Evolutionary conservation across 164 flowering plant species (phyloP), one percentile per base, ranked within the genome.

Genomic region (Nelumbo lutea): DNA sequence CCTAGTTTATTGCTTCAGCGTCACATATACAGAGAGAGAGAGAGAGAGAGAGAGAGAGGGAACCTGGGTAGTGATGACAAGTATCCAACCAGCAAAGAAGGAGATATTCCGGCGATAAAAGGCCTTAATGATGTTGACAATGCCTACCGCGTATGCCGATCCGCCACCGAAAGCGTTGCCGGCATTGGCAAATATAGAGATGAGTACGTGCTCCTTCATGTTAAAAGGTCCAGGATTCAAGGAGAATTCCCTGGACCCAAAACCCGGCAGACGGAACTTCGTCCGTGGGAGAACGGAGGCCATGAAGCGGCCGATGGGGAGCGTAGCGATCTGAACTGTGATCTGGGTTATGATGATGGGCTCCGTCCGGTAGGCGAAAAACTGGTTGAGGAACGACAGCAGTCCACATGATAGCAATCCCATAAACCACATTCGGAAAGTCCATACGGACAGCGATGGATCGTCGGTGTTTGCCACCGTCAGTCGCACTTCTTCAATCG

Each of bases 341-440:
- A 88, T 83, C 76, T 83, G 90, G 13, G 87, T 81, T 5, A 90
- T 76, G 61, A 84, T 61, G 4, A 90, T 77, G 0, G 88, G 90
- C 80, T 87, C 90, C 0, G 90, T 83, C 2, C 96, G 66, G 87
- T 90, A 93, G 1, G 86, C 55, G 74, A 90, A 93, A 85, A 93
- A 93, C 61, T 87, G 93, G 87, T 90, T 90, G 64, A 93, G 83
- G 63, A 90, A 90, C 0, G 96, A 88, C 66, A 90, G 80, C 9
- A 89, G 72, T 1, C 39, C 75, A 48, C 96, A 93, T 0, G 96
- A 93, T 40, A 90, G 13, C 0, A 93, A 27, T 4, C 96, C 96
- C 57, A 93, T 64, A 72, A 79, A 78, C 98, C 98, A 90, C 96
- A 90, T 90, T 53, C 96, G 77, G 76, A 93, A 93, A 9, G 98